phyloP scores from a whole-genome alignment of 129 eudicot genomes.

The Helianthus tuberosus region DNA sequence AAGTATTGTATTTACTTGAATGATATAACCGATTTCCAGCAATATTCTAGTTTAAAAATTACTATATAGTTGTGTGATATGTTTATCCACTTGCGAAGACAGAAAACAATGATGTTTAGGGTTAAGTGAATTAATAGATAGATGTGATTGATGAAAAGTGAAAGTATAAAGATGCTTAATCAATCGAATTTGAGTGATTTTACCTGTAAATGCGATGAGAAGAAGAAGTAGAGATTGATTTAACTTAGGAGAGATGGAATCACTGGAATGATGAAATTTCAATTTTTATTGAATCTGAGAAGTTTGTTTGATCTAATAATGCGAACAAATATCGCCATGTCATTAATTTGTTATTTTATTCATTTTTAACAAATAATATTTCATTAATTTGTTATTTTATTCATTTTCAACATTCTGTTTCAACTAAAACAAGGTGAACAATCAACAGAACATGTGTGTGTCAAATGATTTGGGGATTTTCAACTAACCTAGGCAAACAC shows the following conservation, averaged over 20 bases:
- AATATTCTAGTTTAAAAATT: too few relatives aligned
- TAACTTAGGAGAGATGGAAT: constrained; percentile 9
- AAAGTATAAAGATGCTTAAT: neutral
- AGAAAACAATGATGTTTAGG: neutral
- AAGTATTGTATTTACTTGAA: too few relatives aligned
- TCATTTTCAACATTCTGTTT: too few relatives aligned
- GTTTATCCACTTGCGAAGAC: too few relatives aligned
- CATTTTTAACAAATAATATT: neutral
- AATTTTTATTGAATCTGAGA: neutral
- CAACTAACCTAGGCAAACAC: too few relatives aligned
- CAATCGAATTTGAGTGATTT: constrained; percentile 1
- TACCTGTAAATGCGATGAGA: constrained; percentile 19
- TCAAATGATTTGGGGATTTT: too few relatives aligned
- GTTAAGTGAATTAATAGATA: neutral
- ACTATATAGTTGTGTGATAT: too few relatives aligned
- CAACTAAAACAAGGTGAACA: too few relatives aligned
- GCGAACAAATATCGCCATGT: neutral
- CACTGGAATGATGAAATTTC: neutral
- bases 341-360: neutral
- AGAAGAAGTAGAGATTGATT: constrained; percentile 15
- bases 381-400: too few relatives aligned
- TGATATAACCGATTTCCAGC: too few relatives aligned
- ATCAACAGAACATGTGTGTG: too few relatives aligned
- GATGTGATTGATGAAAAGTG: constrained; percentile 7
- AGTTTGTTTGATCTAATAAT: constrained; percentile 19